Percentiles rank a stretch among this genome's conserved stretches.
Evolutionary conservation across 805 yeast species (phyloP).

Genomic region (Starmera pachycereana): DNA sequence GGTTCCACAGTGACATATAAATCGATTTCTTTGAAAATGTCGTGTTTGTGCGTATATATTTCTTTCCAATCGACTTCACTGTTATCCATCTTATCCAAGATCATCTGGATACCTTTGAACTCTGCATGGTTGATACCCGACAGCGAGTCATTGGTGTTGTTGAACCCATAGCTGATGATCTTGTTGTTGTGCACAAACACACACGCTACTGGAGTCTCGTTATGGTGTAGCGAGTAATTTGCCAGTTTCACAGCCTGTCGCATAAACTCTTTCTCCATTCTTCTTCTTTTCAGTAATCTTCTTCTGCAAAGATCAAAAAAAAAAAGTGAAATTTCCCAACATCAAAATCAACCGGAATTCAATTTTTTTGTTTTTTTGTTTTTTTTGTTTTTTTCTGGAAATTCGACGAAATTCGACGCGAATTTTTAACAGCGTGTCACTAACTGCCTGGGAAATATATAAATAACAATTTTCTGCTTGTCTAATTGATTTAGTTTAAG

Average conservation of each 20-base stretch:
- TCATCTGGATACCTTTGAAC: constrained; percentile 61
- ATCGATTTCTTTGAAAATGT: constrained; percentile 43
- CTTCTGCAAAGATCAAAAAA: no score
- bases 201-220: constrained; percentile 84
- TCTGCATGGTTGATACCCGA: constrained; percentile 94
- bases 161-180: constrained; percentile 69
- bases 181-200: constrained; percentile 45
- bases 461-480: no score
- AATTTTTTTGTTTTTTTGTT: no score
- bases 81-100: constrained; percentile 21
- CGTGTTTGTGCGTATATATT: constrained; percentile 8
- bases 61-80: constrained; percentile 15
- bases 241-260: constrained; percentile 45
- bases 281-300: no score
- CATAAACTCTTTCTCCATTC: constrained; percentile 29
- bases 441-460: no score
- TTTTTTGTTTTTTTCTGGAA: not conserved
- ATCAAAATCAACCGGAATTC: no score
- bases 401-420: not conserved
- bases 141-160: constrained; percentile 74
- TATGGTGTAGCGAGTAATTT: constrained; percentile 47
- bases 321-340: no score
- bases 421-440: not conserved
- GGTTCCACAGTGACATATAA: constrained; percentile 96
- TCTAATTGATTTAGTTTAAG: no score